These are phyloP conservation scores for Symbiodinium pilosum DNA, from an alignment of 73 alveolate genomes.

Conservation along the genomic window DNA sequence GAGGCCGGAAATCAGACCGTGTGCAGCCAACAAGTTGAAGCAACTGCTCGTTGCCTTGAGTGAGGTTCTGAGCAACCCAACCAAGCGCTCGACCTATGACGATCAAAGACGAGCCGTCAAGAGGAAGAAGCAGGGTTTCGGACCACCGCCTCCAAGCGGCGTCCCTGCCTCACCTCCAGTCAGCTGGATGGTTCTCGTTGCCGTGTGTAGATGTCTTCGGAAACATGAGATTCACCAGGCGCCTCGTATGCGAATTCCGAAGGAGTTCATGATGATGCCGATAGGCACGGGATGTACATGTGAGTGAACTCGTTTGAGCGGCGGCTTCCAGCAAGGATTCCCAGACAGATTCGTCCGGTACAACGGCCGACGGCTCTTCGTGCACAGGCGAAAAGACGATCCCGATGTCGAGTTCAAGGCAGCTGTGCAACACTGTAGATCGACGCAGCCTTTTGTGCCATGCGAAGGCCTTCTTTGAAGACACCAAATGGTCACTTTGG, in stretches of 20 bases:
- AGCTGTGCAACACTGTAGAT: neutral
- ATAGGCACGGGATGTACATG: conserved; percentile 4
- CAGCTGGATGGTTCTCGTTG: too few relatives aligned
- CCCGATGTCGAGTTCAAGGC: conserved; percentile 89
- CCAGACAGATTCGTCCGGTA: conserved; percentile 91
- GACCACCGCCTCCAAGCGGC: conserved; percentile 92
- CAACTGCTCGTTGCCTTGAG: neutral
- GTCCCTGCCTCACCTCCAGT: neutral
- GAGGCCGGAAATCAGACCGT: conserved; percentile 20
- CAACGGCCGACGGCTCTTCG: conserved; percentile 84
- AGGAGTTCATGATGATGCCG: conserved; percentile 94
- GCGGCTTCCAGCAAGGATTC: conserved; percentile 35
- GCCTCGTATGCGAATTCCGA: conserved; percentile 85
- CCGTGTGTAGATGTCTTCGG: neutral
- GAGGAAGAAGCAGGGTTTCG: conserved; percentile 91
- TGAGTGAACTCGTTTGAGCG: neutral
- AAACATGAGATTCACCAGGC: conserved; percentile 29
- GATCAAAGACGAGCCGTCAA: conserved; percentile 77
- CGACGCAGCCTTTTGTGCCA: neutral
- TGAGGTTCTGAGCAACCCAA: conserved; percentile 92
- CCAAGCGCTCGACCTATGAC: conserved; percentile 89
- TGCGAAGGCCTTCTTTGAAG: conserved; percentile 75
- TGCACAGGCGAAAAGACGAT: conserved; percentile 73
- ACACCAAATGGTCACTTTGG: conserved; percentile 90
- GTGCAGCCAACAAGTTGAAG: neutral